Conservation (phyloP, 2,329 filamentous ascomycete genomes). For the Arthrobotrys musiformis region DNA sequence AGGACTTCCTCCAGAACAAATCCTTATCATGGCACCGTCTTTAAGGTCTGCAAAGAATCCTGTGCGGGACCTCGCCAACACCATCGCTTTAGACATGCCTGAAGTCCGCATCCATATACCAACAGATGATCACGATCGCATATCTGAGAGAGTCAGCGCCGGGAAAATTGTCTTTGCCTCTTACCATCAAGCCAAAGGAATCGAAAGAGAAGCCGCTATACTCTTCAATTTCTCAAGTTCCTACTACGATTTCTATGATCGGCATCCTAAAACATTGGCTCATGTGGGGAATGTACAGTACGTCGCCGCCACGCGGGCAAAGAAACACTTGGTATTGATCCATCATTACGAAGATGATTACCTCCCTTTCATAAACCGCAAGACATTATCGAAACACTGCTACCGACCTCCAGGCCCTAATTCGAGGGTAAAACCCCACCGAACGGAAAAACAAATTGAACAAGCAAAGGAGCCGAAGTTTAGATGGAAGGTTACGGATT, state of each 20-base stretch:
- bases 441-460: constrained; percentile 29
- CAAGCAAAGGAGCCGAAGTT: constrained; percentile 33
- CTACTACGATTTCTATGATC: constrained; percentile 51
- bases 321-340: constrained; percentile 50
- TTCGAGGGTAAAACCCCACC: constrained; percentile 13
- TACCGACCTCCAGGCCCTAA: constrained; percentile 19
- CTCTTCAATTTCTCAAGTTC: constrained; percentile 54
- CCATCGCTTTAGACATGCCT: constrained; percentile 40
- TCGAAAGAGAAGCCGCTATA: constrained; percentile 55
- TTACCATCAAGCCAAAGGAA: constrained; percentile 57
- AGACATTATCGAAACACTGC: constrained; percentile 37
- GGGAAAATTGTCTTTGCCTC: constrained; percentile 54
- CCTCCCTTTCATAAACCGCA: constrained; percentile 44
- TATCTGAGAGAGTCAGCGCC: constrained; percentile 22
- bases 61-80: constrained; percentile 45
- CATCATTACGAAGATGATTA: constrained; percentile 32
- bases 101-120: constrained; percentile 48
- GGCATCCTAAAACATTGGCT: constrained; percentile 5
- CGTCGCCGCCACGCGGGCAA: constrained; percentile 55
- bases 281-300: constrained; percentile 53
- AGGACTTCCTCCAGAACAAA: constrained; percentile 39
- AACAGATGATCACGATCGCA: constrained; percentile 24
- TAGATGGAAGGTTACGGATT: constrained; percentile 42
- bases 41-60: constrained; percentile 18
- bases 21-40: constrained; percentile 53